phyloP scores from a whole-genome alignment of 495 filamentous ascomycete genomes.

The Penicillium manginii region DNA sequence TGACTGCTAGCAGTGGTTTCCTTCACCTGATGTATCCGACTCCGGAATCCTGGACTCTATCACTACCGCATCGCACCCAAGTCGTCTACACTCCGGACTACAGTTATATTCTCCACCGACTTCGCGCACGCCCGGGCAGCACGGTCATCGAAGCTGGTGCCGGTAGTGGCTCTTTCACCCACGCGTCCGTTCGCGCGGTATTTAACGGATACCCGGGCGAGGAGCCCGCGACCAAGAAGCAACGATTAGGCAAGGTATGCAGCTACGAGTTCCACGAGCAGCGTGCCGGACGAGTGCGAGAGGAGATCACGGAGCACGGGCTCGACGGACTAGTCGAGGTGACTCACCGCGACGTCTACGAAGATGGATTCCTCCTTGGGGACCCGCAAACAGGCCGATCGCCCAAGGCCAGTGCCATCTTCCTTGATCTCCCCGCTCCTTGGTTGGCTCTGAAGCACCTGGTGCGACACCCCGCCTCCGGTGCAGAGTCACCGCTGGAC shows the following conservation, averaged over 20 bases:
- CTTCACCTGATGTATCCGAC: conserved; percentile 89
- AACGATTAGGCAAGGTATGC: conserved; percentile 72
- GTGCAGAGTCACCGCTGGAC: conserved; percentile 65
- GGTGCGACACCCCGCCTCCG: conserved; percentile 57
- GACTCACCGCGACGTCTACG: conserved; percentile 92
- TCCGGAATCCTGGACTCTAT: conserved; percentile 88
- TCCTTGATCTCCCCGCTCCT: conserved; percentile 91
- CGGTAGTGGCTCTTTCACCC: conserved; percentile 93
- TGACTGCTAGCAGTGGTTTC: conserved; percentile 78
- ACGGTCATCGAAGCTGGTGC: conserved; percentile 91
- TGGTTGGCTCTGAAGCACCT: conserved; percentile 89
- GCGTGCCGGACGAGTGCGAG: conserved; percentile 68
- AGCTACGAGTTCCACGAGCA: conserved; percentile 93
- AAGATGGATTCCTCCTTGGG: conserved; percentile 74
- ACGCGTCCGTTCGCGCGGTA: conserved; percentile 83
- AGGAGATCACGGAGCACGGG: conserved; percentile 76
- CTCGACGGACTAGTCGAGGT: conserved; percentile 73
- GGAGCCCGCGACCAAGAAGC: conserved; percentile 32
- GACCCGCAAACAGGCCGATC: conserved; percentile 47
- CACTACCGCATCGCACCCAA: conserved; percentile 91
- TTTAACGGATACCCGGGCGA: conserved; percentile 74
- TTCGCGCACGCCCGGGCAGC: conserved; percentile 79
- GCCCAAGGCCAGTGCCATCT: conserved; percentile 78
- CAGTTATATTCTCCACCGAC: conserved; percentile 88
- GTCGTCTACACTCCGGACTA: conserved; percentile 98